phyloP scores from a whole-genome alignment of 1,284 basidiomycete genomes.

The Exsudoporus floridanus region DNA sequence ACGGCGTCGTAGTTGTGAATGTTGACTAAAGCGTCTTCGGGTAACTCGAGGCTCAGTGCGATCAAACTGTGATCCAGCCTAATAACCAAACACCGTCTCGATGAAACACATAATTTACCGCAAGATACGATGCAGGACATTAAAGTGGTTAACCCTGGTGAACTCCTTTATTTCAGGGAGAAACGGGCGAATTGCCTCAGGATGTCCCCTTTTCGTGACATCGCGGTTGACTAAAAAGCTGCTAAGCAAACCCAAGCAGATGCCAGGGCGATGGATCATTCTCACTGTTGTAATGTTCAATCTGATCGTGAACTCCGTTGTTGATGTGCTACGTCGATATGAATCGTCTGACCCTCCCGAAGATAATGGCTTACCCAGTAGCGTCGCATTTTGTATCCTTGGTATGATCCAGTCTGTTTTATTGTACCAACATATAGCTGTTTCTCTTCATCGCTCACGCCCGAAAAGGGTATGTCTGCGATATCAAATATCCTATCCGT shows the following conservation, averaged over 20 bases:
- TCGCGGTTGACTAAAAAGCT: conserved; percentile 45
- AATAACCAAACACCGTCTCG: neutral
- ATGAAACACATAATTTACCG: conserved; percentile 33
- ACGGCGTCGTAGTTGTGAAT: conserved; percentile 48
- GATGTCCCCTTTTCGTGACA: conserved; percentile 45
- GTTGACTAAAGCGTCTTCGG: conserved; percentile 53
- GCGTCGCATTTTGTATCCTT: conserved; percentile 58
- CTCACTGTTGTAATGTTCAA: conserved; percentile 59
- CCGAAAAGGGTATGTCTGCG: conserved; percentile 57
- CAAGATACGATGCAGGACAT: conserved; percentile 50
- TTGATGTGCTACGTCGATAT: conserved; percentile 46
- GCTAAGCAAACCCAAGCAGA: neutral
- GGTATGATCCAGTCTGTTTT: conserved; percentile 51
- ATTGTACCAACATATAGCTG: conserved; percentile 47
- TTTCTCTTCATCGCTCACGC: conserved; percentile 59
- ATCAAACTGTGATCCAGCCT: conserved; percentile 42
- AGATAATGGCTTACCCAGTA: conserved; percentile 46
- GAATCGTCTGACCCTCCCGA: neutral
- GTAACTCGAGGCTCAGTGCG: conserved; percentile 58
- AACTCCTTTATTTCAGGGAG: conserved; percentile 59
- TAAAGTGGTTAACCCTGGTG: conserved; percentile 49
- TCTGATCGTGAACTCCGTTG: conserved; percentile 55
- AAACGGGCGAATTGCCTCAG: conserved; percentile 50
- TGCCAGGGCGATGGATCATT: neutral
- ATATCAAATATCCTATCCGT: conserved; percentile 61